Evolutionary conservation across 495 filamentous ascomycete species (phyloP), one percentile per base, ranked within the genome.

Genomic region (Eremomyces bilateralis): DNA sequence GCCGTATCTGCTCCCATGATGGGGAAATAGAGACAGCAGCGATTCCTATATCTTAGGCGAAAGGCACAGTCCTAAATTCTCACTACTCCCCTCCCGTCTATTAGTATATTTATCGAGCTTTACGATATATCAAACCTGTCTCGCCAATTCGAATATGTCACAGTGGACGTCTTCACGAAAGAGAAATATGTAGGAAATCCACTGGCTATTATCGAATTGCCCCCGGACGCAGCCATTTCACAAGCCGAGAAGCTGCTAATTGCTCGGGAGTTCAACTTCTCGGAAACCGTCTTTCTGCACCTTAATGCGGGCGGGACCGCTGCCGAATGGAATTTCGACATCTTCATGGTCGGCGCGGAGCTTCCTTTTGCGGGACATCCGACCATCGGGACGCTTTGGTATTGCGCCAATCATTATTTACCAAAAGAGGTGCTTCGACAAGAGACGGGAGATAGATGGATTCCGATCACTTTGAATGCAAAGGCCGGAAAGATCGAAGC

Each of bases 201-300:
- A 3, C 61, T 82, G 12, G 73, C 73, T 28, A 57, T 80, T 4
- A 60, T 79, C 35, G 42, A 58, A 27, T 43, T 77, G 29, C 65
- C 70, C 0, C 4, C 38, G 3, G 33, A 37, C 29, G 22, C 15
- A 35, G 29, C 13, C 15, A 43, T 69, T 35, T 46, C 50, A 6
- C 65, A 71, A 41, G 49, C 54, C 0, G 54, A 61, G 38, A 78
- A 77, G 44, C 75, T 73, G 52, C 51, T 43, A 29, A 73, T 90
- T 22, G 69, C 79, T 2, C 45, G 50, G 20, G 81, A 91, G 53
- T 88, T 88, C 71, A 85, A 85, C 42, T 62, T 81, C 43, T 81
- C 76, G 3, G 80, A 88, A 47, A 84, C 72, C 1, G 74, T 83
- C 34, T 91, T 85, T 53, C 53, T 88, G 11, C 67, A 81, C 48